Evolutionary conservation across 2,329 filamentous ascomycete species (phyloP), one percentile per base, ranked within the genome.

Genomic region (Neocatenulostroma microsporum): DNA sequence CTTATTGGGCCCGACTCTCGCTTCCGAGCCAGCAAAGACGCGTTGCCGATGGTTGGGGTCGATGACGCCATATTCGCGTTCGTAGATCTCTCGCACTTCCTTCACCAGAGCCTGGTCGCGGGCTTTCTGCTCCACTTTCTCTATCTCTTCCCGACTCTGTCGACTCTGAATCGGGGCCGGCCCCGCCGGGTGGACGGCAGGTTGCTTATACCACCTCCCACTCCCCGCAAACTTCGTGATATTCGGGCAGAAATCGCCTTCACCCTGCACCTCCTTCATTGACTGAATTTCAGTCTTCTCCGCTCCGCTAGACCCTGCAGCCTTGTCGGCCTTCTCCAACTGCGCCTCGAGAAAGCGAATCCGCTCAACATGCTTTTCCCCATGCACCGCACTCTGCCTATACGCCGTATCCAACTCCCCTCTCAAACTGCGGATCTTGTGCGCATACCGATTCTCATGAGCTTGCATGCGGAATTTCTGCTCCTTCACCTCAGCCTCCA

Each of bases 21-120:
- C 34, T 17, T 10, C 21, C 14, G 11, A 28, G 23, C 20, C 17
- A 13, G 27, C 14, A 13, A 29, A 29, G 13, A 29, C 18, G 4
- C 18, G 28, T 26, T 57, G 54, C 24, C 42, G 45, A 37, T 58
- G 55, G 15, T 46, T 29, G 14, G 43, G 37, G 30, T 54, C 51
- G 31, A 67, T 66, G 5, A 46, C 54, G 14, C 64, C 64, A 40
- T 67, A 68, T 8, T 44, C 40, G 24, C 61, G 54, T 46, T 68
- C 64, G 44, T 69, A 67, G 31, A 68, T 65, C 14, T 49, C 51
- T 24, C 56, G 54, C 14, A 68, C 52, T 41, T 66, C 58, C 6
- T 50, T 46, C 12, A 62, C 52, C 11, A 68, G 50, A 5, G 49
- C 47, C 31, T 51, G 51, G 31, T 63, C 57, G 9, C 44, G 40